These are phyloP conservation scores for Porcisia hertigi DNA, from an alignment of 208 protist genomes.

Conservation along the genomic window DNA sequence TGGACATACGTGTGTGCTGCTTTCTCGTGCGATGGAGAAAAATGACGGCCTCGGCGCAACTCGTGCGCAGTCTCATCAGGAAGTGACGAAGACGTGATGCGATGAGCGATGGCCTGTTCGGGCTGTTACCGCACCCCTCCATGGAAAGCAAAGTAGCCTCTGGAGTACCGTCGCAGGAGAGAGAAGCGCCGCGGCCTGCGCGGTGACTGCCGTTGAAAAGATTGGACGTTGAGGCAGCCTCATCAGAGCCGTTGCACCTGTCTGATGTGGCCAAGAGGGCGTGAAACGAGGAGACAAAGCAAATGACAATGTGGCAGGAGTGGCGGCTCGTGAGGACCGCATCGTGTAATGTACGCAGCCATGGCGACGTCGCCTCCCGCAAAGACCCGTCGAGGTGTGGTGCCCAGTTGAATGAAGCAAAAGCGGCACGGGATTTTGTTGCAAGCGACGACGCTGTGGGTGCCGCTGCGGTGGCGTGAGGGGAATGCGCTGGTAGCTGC, in stretches of 20 bases:
- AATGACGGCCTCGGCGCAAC: slow-evolving; percentile 7
- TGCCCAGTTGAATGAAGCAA: background rate
- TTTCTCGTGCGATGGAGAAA: background rate
- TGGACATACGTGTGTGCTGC: background rate
- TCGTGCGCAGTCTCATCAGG: slow-evolving; percentile 3
- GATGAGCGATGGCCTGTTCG: background rate
- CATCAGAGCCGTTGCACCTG: background rate
- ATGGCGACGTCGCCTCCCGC: slow-evolving; percentile 11
- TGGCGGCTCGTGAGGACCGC: slow-evolving; percentile 7
- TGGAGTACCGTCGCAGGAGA: background rate
- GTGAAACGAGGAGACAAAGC: slow-evolving; percentile 5
- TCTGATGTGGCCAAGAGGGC: background rate
- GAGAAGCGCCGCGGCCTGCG: background rate
- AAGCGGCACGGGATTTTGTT: too few species aligned
- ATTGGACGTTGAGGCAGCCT: background rate
- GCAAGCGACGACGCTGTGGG: background rate
- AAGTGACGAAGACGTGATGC: background rate
- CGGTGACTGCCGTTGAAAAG: too few species aligned
- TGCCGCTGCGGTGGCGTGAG: too few species aligned
- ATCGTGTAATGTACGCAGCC: slow-evolving; percentile 13
- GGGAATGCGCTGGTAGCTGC: background rate
- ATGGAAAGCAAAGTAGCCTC: background rate
- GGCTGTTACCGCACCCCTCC: background rate
- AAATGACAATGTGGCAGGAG: background rate
- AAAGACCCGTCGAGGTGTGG: slow-evolving; percentile 4